Evolutionary conservation across 352 stramenopile genomes (phyloP), one percentile per base, ranked within the genome.

Genomic region (Phytophthora podocarpi): DNA sequence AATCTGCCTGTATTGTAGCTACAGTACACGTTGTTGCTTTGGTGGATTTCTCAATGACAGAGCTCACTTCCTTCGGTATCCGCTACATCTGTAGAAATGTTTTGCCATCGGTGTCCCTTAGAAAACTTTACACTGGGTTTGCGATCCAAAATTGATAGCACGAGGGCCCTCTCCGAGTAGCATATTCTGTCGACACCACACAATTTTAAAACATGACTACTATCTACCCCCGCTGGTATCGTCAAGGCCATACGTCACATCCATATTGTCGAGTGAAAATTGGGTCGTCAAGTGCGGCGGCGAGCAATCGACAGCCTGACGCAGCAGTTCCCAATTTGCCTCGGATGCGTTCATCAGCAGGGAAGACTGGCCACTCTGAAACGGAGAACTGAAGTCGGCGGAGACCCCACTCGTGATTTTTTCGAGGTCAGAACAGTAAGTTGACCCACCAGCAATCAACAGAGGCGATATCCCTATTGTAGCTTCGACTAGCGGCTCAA

Each of bases 321-420:
- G 30, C 15, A 59, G 24, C 8, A 65, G 1, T 10, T 51, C 40
- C 54, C 46, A 65, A 12, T 70, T 70, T 4, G 20, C 11, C 13
- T 60, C 27, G 5, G 46, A 43, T 21, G 46, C 24, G 21, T 64
- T 54, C 60, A 64, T 64, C 3, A 69, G n/a, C 12, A 64, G 0
- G 3, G 16, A 15, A 3, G 61, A 64, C 10, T 51, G 3, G 2
- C 28, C 31, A 20, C 18, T 8, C 15, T 30, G 37, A 21, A 52
- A 32, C 15, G 40, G 11, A 21, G 12, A 4, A 18, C 27, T 60
- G 11, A 70, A 70, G n/a, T 27, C 28, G 2, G 31, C 42, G 5
- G 46, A 24, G 5, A 20, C 5, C n/a, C 46, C 53, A 20, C 11
- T 70, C n/a, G 26, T 35, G 13, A 65, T 56, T 9, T 32, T 36